Percentiles rank a stretch among this genome's conserved stretches.
Evolutionary conservation across 306 rosid genomes (phyloP).

Genomic region (Cucurbita maxima): DNA sequence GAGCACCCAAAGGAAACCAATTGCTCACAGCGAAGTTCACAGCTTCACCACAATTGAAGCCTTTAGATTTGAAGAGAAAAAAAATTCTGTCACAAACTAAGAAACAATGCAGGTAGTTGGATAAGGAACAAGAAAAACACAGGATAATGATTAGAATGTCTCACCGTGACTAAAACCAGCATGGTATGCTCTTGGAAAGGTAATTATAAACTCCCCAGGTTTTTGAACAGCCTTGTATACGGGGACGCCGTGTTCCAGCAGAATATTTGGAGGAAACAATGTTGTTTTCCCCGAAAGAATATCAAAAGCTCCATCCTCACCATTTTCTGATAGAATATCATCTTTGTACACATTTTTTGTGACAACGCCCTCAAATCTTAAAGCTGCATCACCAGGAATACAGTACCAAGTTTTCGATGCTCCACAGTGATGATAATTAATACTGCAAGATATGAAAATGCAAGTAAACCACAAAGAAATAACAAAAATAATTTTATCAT

Average conservation of each 20-base stretch:
- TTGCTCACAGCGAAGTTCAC: slow-evolving; percentile 90
- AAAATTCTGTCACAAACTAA: neutral
- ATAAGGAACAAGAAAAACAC: neutral
- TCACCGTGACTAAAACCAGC: slow-evolving; percentile 95
- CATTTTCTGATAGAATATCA: slow-evolving; percentile 64
- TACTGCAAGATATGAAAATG: slow-evolving; percentile 37
- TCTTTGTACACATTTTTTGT: slow-evolving; percentile 67
- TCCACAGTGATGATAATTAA: slow-evolving; percentile 91
- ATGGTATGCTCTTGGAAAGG: slow-evolving; percentile 92
- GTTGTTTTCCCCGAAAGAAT: slow-evolving; percentile 87
- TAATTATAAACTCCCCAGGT: slow-evolving; percentile 82
- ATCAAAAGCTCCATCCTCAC: slow-evolving; percentile 95
- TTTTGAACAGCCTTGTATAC: slow-evolving; percentile 86
- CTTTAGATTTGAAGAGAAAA: slow-evolving; percentile 24
- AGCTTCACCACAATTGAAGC: slow-evolving; percentile 97
- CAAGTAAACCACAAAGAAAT: slow-evolving; percentile 9
- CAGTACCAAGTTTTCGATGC: slow-evolving; percentile 99
- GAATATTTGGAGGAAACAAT: slow-evolving; percentile 75
- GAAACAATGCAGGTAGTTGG: neutral
- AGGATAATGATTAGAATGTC: neutral
- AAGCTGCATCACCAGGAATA: slow-evolving; percentile 80
- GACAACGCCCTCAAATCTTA: slow-evolving; percentile 78
- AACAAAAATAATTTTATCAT: neutral
- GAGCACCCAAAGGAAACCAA: slow-evolving; percentile 92
- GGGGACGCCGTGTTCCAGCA: slow-evolving; percentile 69